Evolutionary conservation across 345 rosid species (phyloP).

Genomic region (Gossypium raimondii): DNA sequence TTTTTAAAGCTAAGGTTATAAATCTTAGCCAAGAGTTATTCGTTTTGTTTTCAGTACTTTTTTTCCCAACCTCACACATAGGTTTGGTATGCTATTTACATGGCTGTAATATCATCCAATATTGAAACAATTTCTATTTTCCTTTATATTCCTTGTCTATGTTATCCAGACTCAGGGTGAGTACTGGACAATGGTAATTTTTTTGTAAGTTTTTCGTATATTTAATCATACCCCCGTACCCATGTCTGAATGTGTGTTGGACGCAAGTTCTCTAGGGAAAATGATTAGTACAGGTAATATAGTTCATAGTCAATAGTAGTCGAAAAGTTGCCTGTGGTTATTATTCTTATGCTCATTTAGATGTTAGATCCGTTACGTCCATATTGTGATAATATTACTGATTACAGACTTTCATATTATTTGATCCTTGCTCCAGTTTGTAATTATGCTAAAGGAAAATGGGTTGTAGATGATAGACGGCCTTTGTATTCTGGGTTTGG

Average conservation of each 20-base stretch:
- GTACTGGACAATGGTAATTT: too few relatives aligned
- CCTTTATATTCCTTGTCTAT: not conserved
- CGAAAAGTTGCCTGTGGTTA: not conserved
- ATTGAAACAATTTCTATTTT: not conserved
- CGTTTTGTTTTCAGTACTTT: not conserved
- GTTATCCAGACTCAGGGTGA: too few relatives aligned
- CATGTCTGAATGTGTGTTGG: too few relatives aligned
- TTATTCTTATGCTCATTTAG: not conserved
- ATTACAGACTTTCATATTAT: conserved; percentile 6
- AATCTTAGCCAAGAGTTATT: not conserved
- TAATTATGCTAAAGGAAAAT: conserved; percentile 81
- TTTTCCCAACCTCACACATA: not conserved
- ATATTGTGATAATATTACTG: conserved; percentile 4
- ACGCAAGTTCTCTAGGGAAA: too few relatives aligned
- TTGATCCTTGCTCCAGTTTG: conserved; percentile 42
- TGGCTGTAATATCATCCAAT: not conserved
- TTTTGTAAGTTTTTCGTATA: too few relatives aligned
- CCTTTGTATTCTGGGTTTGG: conserved; percentile 73
- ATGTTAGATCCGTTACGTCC: not conserved
- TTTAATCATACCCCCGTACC: too few relatives aligned
- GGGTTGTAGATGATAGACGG: conserved; percentile 71
- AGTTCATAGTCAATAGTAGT: not conserved
- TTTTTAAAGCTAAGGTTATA: not conserved
- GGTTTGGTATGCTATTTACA: not conserved
- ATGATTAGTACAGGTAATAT: too few relatives aligned